Base-by-base conservation (phyloP, 2,329 filamentous ascomycete species). In the Alternaria sp. region DNA sequence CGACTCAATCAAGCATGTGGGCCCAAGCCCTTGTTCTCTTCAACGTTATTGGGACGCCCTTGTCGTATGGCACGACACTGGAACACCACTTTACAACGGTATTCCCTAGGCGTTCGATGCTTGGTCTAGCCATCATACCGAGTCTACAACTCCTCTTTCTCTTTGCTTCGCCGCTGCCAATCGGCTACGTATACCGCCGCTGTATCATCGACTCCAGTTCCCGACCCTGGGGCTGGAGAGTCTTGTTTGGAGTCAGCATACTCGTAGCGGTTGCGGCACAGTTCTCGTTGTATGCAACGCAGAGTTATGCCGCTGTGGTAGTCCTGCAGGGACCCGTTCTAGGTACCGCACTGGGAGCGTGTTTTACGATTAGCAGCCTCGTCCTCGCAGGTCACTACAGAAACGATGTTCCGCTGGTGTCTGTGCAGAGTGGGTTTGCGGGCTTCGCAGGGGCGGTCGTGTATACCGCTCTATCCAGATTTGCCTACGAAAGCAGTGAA, bases 371-470 rank as follows among this genome's bases (percentile, higher is more conserved):
- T 1, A 63, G 65, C 5, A 67, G 61, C 9, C 50, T 70, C 1
- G 63, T 62, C 5, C 63, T 75, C 2, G 68, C 68, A 1, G 61
- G 59, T 3, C 75, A 77, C 43, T 77, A 73, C 51, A 62, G 55
- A 21, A 60, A 68, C 37, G 61, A 76, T 12, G 25, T 74, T 4
- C 75, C 79, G 1, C 67, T 80, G 4, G 78, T 79, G 43, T 79
- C 77, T 4, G 72, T 78, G 37, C 76, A 78, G 10, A 74, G 78
- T 1, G 66, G 64, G 0, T 70, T 54, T 7, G 60, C 62, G 3
- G 72, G 62, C 0, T 65, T 72, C n/a, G 11, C 61, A 3, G 75
- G 73, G 3, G 66, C 65, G 0, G 11, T 65, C 1, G 49, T 71
- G 0, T 71, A 75, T 33, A 71, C 69, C 0, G 4, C 26, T 2